Percentiles rank a stretch among this genome's conserved stretches.
Conservation (phyloP, 2,329 filamentous ascomycete genomes). For the Blumeria graminis region DNA sequence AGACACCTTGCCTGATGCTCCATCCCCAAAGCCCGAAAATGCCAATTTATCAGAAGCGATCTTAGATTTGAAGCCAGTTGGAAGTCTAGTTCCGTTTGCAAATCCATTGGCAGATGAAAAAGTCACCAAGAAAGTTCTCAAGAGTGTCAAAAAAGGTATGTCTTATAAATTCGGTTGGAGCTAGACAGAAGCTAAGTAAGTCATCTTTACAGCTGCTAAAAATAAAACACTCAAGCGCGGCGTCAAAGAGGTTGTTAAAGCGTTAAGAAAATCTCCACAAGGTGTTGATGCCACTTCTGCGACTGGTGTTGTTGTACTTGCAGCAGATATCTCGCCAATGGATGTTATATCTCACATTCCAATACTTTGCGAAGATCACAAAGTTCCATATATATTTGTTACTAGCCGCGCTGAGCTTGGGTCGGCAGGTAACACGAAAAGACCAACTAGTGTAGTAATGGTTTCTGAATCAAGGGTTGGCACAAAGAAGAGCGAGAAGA, state of each 20-base stretch:
- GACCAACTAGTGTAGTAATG: constrained; percentile 93
- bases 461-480: constrained; percentile 32
- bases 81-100: constrained; percentile 61
- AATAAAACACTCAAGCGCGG: constrained; percentile 89
- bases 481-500: constrained; percentile 18
- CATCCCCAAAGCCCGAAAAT: constrained; percentile 15
- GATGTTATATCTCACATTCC: constrained; percentile 97
- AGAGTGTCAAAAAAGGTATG: constrained; percentile 34
- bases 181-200: constrained; percentile 4
- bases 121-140: constrained; percentile 39
- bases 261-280: constrained; percentile 71
- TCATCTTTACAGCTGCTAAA: constrained; percentile 52
- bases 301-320: constrained; percentile 67
- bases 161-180: not conserved
- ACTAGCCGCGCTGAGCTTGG: constrained; percentile 80
- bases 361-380: constrained; percentile 93
- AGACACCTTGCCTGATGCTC: constrained; percentile 14
- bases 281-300: constrained; percentile 38
- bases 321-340: constrained; percentile 92
- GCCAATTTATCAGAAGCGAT: constrained; percentile 11
- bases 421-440: constrained; percentile 80
- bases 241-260: constrained; percentile 97
- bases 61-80: constrained; percentile 22
- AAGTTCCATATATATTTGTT: constrained; percentile 90
- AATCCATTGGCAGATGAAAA: constrained; percentile 62